Evolutionary conservation across 2,329 filamentous ascomycete genomes (phyloP).

Genomic region (Alternaria atra): DNA sequence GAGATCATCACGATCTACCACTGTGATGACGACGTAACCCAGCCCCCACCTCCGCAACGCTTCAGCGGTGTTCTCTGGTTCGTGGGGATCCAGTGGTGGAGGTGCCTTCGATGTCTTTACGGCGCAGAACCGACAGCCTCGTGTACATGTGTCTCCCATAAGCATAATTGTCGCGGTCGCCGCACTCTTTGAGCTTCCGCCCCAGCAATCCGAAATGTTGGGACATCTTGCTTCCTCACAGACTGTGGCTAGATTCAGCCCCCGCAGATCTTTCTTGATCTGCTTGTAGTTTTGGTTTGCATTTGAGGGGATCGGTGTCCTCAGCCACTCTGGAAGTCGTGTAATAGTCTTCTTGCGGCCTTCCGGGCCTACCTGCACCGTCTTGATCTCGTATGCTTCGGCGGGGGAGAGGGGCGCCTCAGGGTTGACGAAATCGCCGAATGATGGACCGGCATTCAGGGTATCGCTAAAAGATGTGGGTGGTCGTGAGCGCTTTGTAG

Average conservation of each 20-base stretch:
- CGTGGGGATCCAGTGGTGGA: constrained; percentile 89
- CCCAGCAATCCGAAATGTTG: constrained; percentile 98
- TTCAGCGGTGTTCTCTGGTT: constrained; percentile 96
- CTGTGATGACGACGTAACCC: constrained; percentile 94
- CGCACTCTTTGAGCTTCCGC: constrained; percentile 83
- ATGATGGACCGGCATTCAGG: constrained; percentile 71
- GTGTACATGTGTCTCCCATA: constrained; percentile 98
- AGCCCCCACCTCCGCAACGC: constrained; percentile 91
- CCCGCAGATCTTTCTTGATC: constrained; percentile 92
- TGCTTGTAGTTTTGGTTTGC: constrained; percentile 88
- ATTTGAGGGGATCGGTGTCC: constrained; percentile 88
- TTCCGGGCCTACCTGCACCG: constrained; percentile 67
- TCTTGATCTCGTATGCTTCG: constrained; percentile 69
- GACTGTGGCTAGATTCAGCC: constrained; percentile 90
- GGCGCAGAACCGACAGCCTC: constrained; percentile 95
- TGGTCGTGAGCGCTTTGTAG: constrained; percentile 49
- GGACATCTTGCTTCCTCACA: constrained; percentile 98
- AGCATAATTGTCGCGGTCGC: constrained; percentile 99
- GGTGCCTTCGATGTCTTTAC: constrained; percentile 85
- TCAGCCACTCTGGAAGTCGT: constrained; percentile 90
- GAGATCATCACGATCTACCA: constrained; percentile 92
- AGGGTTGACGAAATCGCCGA: constrained; percentile 68
- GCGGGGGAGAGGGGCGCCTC: constrained; percentile 53
- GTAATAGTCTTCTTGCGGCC: constrained; percentile 72
- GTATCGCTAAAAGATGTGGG: constrained; percentile 68